Conservation (phyloP, 352 stramenopile species). For the Phytophthora sp. region DNA sequence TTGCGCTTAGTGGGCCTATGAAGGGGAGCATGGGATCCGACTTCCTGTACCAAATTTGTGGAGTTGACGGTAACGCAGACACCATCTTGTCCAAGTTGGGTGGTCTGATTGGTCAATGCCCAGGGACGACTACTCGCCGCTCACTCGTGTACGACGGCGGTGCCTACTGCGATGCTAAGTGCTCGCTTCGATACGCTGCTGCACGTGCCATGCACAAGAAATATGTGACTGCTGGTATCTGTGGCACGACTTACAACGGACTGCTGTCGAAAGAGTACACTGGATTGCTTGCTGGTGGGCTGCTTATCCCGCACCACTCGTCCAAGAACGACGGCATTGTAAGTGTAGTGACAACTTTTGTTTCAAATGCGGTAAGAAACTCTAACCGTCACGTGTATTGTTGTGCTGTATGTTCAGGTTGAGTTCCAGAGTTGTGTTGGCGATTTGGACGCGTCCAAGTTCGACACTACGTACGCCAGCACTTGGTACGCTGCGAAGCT, state of each 20-base stretch:
- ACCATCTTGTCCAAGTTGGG: conserved; percentile 31
- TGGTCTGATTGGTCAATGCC: conserved; percentile 49
- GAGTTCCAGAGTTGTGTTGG: conserved; percentile 65
- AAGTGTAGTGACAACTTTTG: conserved; percentile 18
- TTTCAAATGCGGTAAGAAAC: neutral
- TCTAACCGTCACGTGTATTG: too few relatives aligned
- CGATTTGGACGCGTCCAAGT: conserved; percentile 41
- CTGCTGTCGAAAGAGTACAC: conserved; percentile 49
- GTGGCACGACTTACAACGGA: conserved; percentile 44
- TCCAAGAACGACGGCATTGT: conserved; percentile 62
- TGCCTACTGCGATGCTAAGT: conserved; percentile 29
- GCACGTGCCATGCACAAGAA: conserved; percentile 41
- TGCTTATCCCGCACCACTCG: conserved; percentile 52
- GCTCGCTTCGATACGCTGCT: conserved; percentile 38
- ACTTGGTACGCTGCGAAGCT: conserved; percentile 61
- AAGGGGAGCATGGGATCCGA: conserved; percentile 59
- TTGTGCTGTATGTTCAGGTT: conserved; percentile 36
- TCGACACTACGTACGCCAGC: conserved; percentile 42
- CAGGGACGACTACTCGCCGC: conserved; percentile 35
- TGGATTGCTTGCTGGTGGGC: conserved; percentile 34
- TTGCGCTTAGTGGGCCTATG: conserved; percentile 47
- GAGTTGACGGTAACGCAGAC: conserved; percentile 21
- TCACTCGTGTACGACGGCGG: conserved; percentile 52
- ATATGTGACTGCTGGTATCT: conserved; percentile 49
- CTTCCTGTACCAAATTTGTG: conserved; percentile 47